Percentiles rank a stretch among this genome's conserved stretches.
phyloP scores from a whole-genome alignment of 768 basidiomycete species.

The Lentinula edodes region DNA sequence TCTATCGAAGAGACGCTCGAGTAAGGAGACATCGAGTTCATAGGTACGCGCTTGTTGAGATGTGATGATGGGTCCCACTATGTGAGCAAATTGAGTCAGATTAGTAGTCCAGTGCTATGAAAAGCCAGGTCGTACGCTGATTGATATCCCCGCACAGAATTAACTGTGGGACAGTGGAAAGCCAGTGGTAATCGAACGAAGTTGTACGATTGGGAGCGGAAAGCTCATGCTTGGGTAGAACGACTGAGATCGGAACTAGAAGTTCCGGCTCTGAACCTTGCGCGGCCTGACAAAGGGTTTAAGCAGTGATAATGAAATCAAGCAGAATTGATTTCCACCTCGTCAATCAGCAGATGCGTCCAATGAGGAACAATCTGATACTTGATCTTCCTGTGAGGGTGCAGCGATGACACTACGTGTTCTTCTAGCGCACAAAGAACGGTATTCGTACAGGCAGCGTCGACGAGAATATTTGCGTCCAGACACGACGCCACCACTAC shows the following conservation, averaged over 20 bases:
- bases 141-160: constrained; percentile 48
- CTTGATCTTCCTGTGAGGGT: constrained; percentile 31
- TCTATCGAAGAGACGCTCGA: constrained; percentile 42
- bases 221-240: constrained; percentile 23
- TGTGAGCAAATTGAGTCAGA: background rate
- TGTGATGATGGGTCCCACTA: constrained; percentile 45
- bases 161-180: constrained; percentile 33
- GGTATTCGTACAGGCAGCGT: constrained; percentile 39
- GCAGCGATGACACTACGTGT: constrained; percentile 28
- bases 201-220: background rate
- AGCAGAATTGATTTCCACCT: constrained; percentile 21
- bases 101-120: background rate
- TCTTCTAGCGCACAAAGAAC: constrained; percentile 34
- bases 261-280: constrained; percentile 51
- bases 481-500: constrained; percentile 43
- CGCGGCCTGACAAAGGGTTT: constrained; percentile 31
- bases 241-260: constrained; percentile 43
- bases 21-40: constrained; percentile 43
- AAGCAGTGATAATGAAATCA: background rate
- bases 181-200: background rate
- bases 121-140: constrained; percentile 31
- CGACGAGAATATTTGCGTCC: constrained; percentile 38
- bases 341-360: constrained; percentile 49
- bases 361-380: constrained; percentile 31
- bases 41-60: constrained; percentile 37